phyloP scores from a whole-genome alignment of 495 filamentous ascomycete genomes.

The Xylaria sp. region DNA sequence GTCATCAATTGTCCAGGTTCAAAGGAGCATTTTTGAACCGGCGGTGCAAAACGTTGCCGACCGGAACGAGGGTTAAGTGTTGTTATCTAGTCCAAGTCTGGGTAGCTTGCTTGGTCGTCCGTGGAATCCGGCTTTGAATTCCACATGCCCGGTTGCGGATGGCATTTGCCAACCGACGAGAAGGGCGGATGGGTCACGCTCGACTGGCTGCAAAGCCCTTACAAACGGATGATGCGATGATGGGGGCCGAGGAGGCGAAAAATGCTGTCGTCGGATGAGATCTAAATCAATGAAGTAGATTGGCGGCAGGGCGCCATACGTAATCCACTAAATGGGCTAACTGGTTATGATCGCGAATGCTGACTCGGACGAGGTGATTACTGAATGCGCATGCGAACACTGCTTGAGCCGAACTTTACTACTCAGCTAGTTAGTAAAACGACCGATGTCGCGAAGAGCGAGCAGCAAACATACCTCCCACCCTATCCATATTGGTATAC shows the following conservation, averaged over 20 bases:
- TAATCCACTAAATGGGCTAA: conserved; percentile 6
- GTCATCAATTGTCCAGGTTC: background rate
- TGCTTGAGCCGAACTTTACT: conserved; percentile 2
- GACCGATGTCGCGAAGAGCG: conserved; percentile 28
- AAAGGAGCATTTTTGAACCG: background rate
- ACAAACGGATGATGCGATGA: background rate
- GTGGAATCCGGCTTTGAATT: conserved; percentile 9
- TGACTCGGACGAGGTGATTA: conserved; percentile 17
- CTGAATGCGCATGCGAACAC: background rate
- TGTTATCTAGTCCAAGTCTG: conserved; percentile 12
- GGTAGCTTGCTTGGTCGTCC: background rate
- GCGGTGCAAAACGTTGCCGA: conserved; percentile 12
- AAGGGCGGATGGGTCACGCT: conserved; percentile 3
- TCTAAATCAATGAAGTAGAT: background rate
- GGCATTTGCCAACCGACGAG: background rate
- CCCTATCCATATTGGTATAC: background rate
- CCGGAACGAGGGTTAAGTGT: background rate
- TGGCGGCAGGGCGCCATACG: background rate
- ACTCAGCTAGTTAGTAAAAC: conserved; percentile 10
- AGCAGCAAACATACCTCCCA: background rate
- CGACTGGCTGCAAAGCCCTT: background rate
- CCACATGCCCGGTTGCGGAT: conserved; percentile 7
- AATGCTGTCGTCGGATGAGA: background rate
- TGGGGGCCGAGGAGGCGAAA: background rate
- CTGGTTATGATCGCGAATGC: conserved; percentile 6